These are phyloP conservation scores for Paramarasmius palmivorus DNA, from an alignment of 1,284 basidiomycete species.

Conservation along the genomic window DNA sequence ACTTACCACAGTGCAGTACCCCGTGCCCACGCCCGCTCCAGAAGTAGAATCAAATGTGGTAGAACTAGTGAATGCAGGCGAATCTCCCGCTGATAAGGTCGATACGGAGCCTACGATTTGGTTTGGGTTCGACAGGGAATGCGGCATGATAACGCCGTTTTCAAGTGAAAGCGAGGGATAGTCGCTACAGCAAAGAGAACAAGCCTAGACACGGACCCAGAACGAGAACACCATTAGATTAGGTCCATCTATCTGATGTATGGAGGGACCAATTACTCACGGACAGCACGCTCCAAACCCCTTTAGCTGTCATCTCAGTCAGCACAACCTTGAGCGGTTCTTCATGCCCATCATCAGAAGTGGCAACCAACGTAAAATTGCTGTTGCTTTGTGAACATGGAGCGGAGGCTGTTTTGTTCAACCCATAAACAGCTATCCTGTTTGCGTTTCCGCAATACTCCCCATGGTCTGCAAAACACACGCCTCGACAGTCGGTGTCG, in stretches of 20 bases:
- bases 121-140: conserved; percentile 33
- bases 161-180: conserved; percentile 36
- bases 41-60: no score
- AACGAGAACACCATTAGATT: no score
- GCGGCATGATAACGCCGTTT: conserved; percentile 38
- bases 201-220: conserved; percentile 26
- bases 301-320: conserved; percentile 36
- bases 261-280: conserved; percentile 27
- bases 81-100: conserved; percentile 36
- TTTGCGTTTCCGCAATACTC: conserved; percentile 40
- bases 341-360: conserved; percentile 29
- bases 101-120: conserved; percentile 35
- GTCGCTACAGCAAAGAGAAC: conserved; percentile 38
- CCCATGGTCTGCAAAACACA: conserved; percentile 34
- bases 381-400: conserved; percentile 26
- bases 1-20: conserved; percentile 38
- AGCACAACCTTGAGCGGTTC: conserved; percentile 33
- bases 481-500: conserved; percentile 37
- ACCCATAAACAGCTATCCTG: conserved; percentile 35
- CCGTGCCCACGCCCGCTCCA: conserved; percentile 35
- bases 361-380: conserved; percentile 37
- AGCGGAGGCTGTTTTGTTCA: conserved; percentile 24
- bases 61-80: conserved; percentile 39
- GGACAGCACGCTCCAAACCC: conserved; percentile 38
- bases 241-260: neutral